Conservation (phyloP, 371 early-diverging fungal species). For the Rhizomucor pusillus region DNA sequence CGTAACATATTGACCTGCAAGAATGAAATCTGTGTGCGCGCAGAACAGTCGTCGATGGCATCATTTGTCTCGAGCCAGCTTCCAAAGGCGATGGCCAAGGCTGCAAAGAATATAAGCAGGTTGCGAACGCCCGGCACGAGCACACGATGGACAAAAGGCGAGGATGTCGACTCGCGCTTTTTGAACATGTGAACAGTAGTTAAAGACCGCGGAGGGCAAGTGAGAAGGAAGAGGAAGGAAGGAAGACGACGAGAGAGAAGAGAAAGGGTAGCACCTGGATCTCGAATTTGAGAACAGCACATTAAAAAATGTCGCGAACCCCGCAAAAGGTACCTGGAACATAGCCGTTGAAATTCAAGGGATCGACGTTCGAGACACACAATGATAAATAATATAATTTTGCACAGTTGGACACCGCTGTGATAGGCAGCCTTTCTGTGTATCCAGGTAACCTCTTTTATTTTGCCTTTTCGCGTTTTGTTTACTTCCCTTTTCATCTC, state of each 20-base stretch:
- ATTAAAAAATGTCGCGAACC: not conserved
- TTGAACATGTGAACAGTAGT: too few relatives aligned
- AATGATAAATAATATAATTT: too few relatives aligned
- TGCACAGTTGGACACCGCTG: too few relatives aligned
- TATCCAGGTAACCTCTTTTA: too few relatives aligned
- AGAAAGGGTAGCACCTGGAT: not conserved
- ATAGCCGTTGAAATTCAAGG: too few relatives aligned
- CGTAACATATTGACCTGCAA: slow-evolving; percentile 27
- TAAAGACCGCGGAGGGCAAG: too few relatives aligned
- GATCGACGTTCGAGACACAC: too few relatives aligned
- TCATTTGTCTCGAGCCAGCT: slow-evolving; percentile 39
- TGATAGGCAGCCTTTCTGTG: too few relatives aligned
- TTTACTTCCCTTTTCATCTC: too few relatives aligned
- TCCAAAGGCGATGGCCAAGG: slow-evolving; percentile 27
- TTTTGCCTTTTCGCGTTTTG: too few relatives aligned
- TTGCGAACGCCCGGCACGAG: slow-evolving; percentile 27
- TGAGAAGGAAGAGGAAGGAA: not conserved
- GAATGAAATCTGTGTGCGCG: slow-evolving; percentile 25
- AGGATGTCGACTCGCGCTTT: not conserved
- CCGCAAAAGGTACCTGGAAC: too few relatives aligned
- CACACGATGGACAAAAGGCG: slow-evolving; percentile 28
- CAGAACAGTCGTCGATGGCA: slow-evolving; percentile 19
- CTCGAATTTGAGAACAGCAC: not conserved
- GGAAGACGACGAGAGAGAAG: not conserved
- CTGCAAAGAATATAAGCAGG: slow-evolving; percentile 15